These are phyloP conservation scores for Tolypocladium album DNA, from an alignment of 2,329 filamentous ascomycete species.

Conservation along the genomic window DNA sequence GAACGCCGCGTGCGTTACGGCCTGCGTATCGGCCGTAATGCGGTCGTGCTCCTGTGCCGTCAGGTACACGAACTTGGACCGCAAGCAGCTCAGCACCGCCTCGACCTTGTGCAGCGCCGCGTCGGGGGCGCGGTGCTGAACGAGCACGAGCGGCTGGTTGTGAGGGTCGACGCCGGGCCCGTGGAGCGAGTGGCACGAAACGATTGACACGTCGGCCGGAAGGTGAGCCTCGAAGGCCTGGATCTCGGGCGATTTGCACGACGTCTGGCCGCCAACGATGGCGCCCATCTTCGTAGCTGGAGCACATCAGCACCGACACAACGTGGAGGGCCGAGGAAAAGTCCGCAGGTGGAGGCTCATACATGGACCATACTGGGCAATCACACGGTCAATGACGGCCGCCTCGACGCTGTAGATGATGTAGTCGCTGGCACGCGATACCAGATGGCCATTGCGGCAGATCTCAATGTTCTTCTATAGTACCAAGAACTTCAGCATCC, in stretches of 20 bases:
- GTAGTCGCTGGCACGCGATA: constrained; percentile 93
- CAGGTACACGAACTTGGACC: constrained; percentile 79
- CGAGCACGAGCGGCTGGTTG: constrained; percentile 85
- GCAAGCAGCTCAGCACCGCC: constrained; percentile 68
- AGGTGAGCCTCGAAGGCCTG: constrained; percentile 84
- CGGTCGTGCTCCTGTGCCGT: constrained; percentile 83
- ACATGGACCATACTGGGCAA: constrained; percentile 87
- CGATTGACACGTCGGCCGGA: constrained; percentile 78
- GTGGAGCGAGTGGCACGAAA: constrained; percentile 94
- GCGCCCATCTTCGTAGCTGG: constrained; percentile 87
- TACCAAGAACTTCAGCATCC: constrained; percentile 36
- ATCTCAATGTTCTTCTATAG: constrained; percentile 69
- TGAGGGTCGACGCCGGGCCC: constrained; percentile 81
- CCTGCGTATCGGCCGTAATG: constrained; percentile 96
- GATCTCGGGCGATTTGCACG: constrained; percentile 95
- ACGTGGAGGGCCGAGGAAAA: not conserved
- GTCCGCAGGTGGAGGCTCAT: constrained; percentile 21
- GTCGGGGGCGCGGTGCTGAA: constrained; percentile 81
- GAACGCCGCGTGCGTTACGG: constrained; percentile 95
- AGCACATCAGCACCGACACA: not conserved
- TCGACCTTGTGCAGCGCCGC: constrained; percentile 70
- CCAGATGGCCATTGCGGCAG: constrained; percentile 85
- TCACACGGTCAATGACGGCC: constrained; percentile 76
- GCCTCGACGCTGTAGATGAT: constrained; percentile 99
- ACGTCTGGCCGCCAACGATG: constrained; percentile 95